These are phyloP conservation scores for Pichia scutulata DNA, from an alignment of 805 yeast genomes.

Conservation along the genomic window DNA sequence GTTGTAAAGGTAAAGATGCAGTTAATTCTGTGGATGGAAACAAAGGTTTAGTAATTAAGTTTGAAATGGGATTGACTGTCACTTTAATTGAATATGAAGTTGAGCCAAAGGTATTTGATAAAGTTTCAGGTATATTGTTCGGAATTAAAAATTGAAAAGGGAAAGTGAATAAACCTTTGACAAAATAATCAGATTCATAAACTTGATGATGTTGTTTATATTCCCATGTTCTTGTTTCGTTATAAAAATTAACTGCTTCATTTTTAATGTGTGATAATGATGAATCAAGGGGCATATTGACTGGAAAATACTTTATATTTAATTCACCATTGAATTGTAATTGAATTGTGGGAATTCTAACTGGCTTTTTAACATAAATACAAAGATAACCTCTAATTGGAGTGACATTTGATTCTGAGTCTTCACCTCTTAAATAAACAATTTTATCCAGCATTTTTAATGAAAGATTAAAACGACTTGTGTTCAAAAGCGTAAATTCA, in stretches of 20 bases:
- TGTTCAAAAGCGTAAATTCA: background rate
- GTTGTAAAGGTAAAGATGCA: constrained; percentile 4
- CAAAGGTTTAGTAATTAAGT: constrained; percentile 12
- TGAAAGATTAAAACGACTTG: constrained; percentile 3
- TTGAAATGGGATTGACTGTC: constrained; percentile 12
- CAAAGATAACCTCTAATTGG: constrained; percentile 20
- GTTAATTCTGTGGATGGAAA: background rate
- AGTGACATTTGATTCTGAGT: constrained; percentile 1
- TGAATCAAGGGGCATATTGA: background rate
- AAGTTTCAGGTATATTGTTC: constrained; percentile 19
- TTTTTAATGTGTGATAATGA: background rate
- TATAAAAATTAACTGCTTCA: background rate
- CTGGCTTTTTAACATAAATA: constrained; percentile 13
- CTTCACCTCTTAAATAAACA: constrained; percentile 9
- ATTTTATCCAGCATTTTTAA: constrained; percentile 11
- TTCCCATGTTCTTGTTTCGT: constrained; percentile 9
- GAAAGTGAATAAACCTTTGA: constrained; percentile 19
- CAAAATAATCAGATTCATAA: constrained; percentile 7
- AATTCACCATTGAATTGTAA: constrained; percentile 14
- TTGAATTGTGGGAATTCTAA: constrained; percentile 10
- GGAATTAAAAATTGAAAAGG: constrained; percentile 24
- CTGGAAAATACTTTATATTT: constrained; percentile 3
- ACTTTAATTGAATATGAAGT: constrained; percentile 15
- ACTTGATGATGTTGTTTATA: constrained; percentile 7
- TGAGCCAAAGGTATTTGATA: constrained; percentile 16